Conservation (phyloP, 306 rosid genomes). For the Spatholobus suberectus region DNA sequence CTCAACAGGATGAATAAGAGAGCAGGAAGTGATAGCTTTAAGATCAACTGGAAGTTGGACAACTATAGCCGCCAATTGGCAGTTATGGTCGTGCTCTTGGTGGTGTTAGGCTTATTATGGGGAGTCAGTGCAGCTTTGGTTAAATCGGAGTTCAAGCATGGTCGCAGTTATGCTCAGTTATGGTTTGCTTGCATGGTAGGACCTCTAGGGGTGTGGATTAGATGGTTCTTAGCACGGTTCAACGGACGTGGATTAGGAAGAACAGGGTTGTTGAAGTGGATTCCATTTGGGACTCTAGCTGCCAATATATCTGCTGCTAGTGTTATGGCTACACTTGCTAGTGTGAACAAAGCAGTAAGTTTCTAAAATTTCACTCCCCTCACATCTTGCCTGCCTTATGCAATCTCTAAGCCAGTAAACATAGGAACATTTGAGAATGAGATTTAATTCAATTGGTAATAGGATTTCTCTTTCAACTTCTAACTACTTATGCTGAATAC, state of each 20-base stretch:
- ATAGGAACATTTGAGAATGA: neutral
- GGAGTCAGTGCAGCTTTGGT: constrained; percentile 46
- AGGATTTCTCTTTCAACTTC: neutral
- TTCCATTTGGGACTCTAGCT: constrained; percentile 70
- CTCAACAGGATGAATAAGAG: constrained; percentile 38
- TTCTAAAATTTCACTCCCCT: neutral
- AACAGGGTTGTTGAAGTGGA: constrained; percentile 55
- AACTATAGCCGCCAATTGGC: constrained; percentile 49
- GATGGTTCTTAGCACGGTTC: too few relatives aligned
- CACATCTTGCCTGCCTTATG: neutral
- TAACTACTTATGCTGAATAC: neutral
- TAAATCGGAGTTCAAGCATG: constrained; percentile 46
- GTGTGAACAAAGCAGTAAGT: constrained; percentile 52
- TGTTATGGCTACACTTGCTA: too few relatives aligned
- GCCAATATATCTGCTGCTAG: constrained; percentile 74
- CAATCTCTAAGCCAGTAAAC: neutral
- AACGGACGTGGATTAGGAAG: too few relatives aligned
- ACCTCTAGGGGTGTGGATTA: constrained; percentile 58
- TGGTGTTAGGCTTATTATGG: constrained; percentile 56
- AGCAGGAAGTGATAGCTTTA: constrained; percentile 31
- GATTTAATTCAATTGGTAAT: neutral
- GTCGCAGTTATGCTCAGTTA: constrained; percentile 49
- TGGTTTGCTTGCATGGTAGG: constrained; percentile 82
- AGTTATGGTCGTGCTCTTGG: constrained; percentile 44
- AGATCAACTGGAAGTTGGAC: constrained; percentile 49